Conservation (phyloP, 2,329 filamentous ascomycete species). For the Arthrobotrys conoides region DNA sequence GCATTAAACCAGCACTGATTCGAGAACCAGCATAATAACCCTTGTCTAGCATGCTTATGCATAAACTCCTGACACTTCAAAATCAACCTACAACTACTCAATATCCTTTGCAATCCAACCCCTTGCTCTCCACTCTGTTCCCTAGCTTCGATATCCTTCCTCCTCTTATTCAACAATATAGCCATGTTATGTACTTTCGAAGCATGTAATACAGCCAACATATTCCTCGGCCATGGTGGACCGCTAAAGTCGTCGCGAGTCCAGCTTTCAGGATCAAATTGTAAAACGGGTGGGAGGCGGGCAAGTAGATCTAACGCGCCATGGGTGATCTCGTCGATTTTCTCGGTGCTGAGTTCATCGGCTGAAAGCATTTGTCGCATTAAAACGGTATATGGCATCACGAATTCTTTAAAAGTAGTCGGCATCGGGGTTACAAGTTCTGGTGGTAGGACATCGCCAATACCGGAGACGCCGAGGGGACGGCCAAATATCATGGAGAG, state of each 20-base stretch:
- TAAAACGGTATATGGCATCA: constrained; percentile 54
- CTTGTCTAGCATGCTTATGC: constrained; percentile 56
- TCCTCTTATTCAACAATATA: constrained; percentile 51
- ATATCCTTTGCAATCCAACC: constrained; percentile 42
- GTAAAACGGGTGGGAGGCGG: constrained; percentile 29
- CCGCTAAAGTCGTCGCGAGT: constrained; percentile 45
- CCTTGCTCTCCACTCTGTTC: constrained; percentile 9
- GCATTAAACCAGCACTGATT: constrained; percentile 60
- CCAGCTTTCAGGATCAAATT: constrained; percentile 52
- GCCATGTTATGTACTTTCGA: constrained; percentile 59
- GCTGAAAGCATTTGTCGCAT: constrained; percentile 53
- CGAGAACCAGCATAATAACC: constrained; percentile 55
- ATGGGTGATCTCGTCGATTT: constrained; percentile 38
- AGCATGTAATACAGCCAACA: constrained; percentile 54
- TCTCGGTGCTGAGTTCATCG: constrained; percentile 31
- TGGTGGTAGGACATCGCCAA: constrained; percentile 51
- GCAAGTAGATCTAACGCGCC: constrained; percentile 32
- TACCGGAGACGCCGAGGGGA: constrained; percentile 50
- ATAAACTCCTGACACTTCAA: constrained; percentile 59
- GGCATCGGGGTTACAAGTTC: constrained; percentile 55
- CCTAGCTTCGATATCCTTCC: constrained; percentile 39
- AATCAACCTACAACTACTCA: constrained; percentile 50
- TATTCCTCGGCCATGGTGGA: constrained; percentile 48
- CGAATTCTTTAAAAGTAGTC: constrained; percentile 50
- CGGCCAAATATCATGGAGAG: constrained; percentile 59